A percentile compares a stretch with the other conserved stretches of the same genome.
Evolutionary conservation across 2,329 filamentous ascomycete species (phyloP).

Genomic region (Colletotrichum filicis): DNA sequence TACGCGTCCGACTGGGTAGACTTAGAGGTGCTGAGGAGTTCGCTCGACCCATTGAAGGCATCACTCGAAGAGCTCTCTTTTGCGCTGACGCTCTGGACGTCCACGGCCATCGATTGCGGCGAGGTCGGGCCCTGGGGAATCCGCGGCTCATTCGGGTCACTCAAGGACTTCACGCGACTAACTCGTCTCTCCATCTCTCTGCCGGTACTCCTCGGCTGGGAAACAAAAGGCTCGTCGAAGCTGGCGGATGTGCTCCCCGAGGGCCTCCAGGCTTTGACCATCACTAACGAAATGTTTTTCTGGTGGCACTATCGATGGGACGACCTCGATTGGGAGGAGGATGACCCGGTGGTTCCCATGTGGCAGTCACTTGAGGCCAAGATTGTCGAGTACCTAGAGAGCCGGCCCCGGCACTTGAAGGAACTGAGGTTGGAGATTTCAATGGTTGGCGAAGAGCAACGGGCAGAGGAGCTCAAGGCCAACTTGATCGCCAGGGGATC

Average conservation of each 20-base stretch:
- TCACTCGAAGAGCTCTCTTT: constrained; percentile 5
- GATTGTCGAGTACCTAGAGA: neutral
- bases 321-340: neutral
- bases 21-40: neutral
- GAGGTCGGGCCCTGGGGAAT: constrained; percentile 4
- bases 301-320: constrained; percentile 18
- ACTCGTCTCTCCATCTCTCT: neutral
- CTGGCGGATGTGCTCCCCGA: neutral
- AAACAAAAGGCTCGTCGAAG: neutral
- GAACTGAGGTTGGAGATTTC: neutral
- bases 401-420: neutral
- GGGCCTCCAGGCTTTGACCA: neutral
- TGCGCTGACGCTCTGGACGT: neutral
- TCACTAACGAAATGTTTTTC: constrained; percentile 11
- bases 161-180: neutral
- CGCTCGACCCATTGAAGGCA: neutral
- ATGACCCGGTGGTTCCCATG: neutral
- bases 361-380: neutral
- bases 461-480: neutral
- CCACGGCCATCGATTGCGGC: constrained; percentile 11
- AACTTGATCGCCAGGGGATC: neutral
- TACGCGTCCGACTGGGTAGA: neutral
- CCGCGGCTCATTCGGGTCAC: neutral
- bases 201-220: constrained; percentile 9
- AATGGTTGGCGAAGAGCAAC: neutral